A percentile compares a stretch with the other conserved stretches of the same genome.
phyloP scores from a whole-genome alignment of 352 stramenopile genomes.

The Globisporangium megalacanthum region DNA sequence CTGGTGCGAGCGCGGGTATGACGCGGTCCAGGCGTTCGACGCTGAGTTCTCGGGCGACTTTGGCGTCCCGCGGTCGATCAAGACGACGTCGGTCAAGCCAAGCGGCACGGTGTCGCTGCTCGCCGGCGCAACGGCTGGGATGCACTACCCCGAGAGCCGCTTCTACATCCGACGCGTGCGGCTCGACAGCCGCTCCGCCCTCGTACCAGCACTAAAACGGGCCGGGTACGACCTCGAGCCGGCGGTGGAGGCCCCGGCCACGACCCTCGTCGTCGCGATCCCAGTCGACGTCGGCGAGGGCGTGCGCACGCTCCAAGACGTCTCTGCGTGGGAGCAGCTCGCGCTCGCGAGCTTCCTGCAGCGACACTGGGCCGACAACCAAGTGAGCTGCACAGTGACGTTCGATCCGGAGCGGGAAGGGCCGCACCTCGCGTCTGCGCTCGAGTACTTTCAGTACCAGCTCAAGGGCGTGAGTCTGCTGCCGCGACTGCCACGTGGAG shows the following conservation, averaged over 20 bases:
- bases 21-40: slow-evolving; percentile 72
- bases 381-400: slow-evolving; percentile 92
- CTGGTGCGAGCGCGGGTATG: slow-evolving; percentile 87
- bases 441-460: slow-evolving; percentile 93
- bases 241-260: slow-evolving; percentile 45
- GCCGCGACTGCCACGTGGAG: slow-evolving; percentile 66
- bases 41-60: slow-evolving; percentile 61
- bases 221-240: slow-evolving; percentile 83
- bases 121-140: slow-evolving; percentile 88
- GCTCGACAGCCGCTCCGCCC: slow-evolving; percentile 73
- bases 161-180: slow-evolving; percentile 92
- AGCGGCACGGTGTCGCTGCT: slow-evolving; percentile 91
- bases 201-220: slow-evolving; percentile 61
- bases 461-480: slow-evolving; percentile 91
- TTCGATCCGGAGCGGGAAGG: slow-evolving; percentile 89
- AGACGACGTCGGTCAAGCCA: slow-evolving; percentile 91
- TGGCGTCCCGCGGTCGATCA: slow-evolving; percentile 86
- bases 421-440: slow-evolving; percentile 63
- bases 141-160: slow-evolving; percentile 91
- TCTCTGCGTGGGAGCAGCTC: slow-evolving; percentile 93
- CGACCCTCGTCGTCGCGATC: slow-evolving; percentile 89
- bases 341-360: slow-evolving; percentile 90
- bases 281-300: slow-evolving; percentile 85
- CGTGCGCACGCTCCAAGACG: slow-evolving; percentile 73
- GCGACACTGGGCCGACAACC: slow-evolving; percentile 93